Base-by-base conservation (phyloP, 108 stramenopile species). In the Nitzschia sp. region DNA sequence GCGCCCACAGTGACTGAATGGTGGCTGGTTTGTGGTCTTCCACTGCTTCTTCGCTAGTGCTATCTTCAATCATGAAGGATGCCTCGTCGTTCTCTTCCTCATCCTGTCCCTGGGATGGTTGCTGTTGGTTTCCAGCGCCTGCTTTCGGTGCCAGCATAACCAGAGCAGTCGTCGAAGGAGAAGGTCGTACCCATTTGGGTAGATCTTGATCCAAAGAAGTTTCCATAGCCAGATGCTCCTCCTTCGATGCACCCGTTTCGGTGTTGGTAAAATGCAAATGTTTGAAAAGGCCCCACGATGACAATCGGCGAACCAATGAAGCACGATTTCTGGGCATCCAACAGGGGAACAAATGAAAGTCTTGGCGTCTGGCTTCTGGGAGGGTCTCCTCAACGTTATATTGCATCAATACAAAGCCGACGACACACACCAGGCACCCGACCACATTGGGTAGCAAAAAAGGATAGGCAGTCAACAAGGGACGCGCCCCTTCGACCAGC, bases 391-490 rank as follows among this genome's bases (percentile, higher is more conserved):
- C 71, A 29, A 89, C 70, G 53, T 53, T 77, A 7, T 41, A 46
- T 15, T 54, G 42, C 0, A 89, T 73, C 19, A 70, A 39, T 10
- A 76, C 19, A 19, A 73, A 63, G 15, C 71, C 54, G 0, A 63
- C 7, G 37, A 81, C 41, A 38, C 85, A 85, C 0, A 86, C 54
- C 7, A 83, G 6, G 42, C 51, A 65, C 19, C 72, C 82, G 38
- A 85, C 53, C 14, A 88, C 20, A 61, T 87, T 87, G 0, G 86
- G 86, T 1, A 84, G 71, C 0, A 90, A 63, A 59, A 86, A 90
- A 0, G 89, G 89, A 63, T 79, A 87, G 26, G 46, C 46, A 14
- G 25, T 19, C 42, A 83, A 48, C 48, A 65, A 37, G 26, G 41
- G 56, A 17, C 70, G 54, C 20, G 74, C 62, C 34, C 25, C 1